phyloP scores from a whole-genome alignment of 164 flowering plant genomes.

The Cinnamomum micranthum region DNA sequence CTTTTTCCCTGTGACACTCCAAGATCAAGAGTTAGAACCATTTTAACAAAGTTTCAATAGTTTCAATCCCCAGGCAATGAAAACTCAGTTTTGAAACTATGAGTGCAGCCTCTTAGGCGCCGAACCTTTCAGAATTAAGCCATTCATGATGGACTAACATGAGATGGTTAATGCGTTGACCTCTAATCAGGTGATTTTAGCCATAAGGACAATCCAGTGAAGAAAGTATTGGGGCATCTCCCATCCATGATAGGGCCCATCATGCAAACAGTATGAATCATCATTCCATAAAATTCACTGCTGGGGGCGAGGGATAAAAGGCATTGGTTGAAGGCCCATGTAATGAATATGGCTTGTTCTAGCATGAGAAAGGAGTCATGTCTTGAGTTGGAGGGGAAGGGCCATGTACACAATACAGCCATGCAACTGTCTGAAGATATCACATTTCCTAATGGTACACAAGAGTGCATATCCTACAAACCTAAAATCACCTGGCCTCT shows the following conservation, averaged over 20 bases:
- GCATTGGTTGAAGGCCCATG: too few relatives aligned
- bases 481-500: conserved; percentile 61
- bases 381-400: too few relatives aligned
- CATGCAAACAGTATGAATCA: background rate
- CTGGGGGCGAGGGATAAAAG: too few relatives aligned
- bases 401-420: background rate
- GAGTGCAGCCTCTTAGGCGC: background rate
- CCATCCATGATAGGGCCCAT: background rate
- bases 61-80: background rate
- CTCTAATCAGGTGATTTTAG: too few relatives aligned
- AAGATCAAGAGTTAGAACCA: background rate
- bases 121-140: background rate
- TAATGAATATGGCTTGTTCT: too few relatives aligned
- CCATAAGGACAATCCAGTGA: background rate
- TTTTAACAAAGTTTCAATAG: too few relatives aligned
- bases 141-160: background rate
- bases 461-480: background rate
- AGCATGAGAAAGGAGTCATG: too few relatives aligned
- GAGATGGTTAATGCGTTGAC: too few relatives aligned
- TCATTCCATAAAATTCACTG: too few relatives aligned
- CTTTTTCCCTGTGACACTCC: too few relatives aligned
- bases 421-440: background rate
- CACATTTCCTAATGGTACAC: background rate
- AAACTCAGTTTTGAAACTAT: background rate
- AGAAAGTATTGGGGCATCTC: background rate